Conservation (phyloP, 257 asterid species). For the Solanum piurae region DNA sequence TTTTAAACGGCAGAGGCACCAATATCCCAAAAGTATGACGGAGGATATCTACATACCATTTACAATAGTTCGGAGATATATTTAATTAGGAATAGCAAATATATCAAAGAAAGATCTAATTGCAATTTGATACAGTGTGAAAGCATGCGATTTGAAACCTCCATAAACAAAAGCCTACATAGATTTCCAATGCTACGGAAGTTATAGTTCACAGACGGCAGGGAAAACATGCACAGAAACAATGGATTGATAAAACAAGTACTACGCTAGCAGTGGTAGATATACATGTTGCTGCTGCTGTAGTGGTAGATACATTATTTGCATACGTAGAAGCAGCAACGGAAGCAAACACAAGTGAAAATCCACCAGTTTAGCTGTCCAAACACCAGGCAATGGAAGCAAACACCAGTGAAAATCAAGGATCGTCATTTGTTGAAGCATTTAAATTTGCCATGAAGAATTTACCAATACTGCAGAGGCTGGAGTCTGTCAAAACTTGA, state of each 20-base stretch:
- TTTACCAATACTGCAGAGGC: background rate
- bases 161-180: background rate
- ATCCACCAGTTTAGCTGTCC: background rate
- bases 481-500: slow-evolving; percentile 26
- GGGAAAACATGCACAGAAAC: background rate
- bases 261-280: background rate
- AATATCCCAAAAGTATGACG: no score
- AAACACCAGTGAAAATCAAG: background rate
- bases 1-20: no score
- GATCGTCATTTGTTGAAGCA: background rate
- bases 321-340: background rate
- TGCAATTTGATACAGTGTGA: background rate
- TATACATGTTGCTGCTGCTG: background rate
- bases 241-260: background rate
- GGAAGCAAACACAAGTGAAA: background rate
- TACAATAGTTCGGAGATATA: no score
- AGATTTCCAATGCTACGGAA: background rate
- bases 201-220: no score
- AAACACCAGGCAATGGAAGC: background rate
- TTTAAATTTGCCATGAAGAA: background rate
- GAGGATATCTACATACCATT: no score
- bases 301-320: background rate
- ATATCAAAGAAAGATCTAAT: no score
- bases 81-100: no score
- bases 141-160: background rate